Percentiles rank a stretch among this genome's conserved stretches.
These are phyloP conservation scores for Pichia deserticola DNA, from an alignment of 805 yeast species.

Conservation along the genomic window DNA sequence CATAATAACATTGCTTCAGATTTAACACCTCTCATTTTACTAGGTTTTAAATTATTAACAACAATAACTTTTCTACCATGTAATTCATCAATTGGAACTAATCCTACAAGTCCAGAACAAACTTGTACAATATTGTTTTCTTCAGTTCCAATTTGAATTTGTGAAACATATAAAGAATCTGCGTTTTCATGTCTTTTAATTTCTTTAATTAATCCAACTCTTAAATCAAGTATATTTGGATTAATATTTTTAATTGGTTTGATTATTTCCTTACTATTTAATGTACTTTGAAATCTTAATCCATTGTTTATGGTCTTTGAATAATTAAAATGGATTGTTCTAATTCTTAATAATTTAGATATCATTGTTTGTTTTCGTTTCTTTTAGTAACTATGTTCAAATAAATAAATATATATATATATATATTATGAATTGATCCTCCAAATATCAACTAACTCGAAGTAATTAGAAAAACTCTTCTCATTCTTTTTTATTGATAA, in stretches of 20 bases:
- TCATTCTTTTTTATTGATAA: too few relatives aligned
- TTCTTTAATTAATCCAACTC: slow-evolving; percentile 42
- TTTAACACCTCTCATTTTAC: slow-evolving; percentile 53
- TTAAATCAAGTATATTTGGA: slow-evolving; percentile 23
- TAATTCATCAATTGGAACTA: slow-evolving; percentile 34
- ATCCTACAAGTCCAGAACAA: slow-evolving; percentile 52
- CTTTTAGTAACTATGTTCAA: too few relatives aligned
- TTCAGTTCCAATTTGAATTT: slow-evolving; percentile 28
- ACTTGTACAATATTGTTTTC: slow-evolving; percentile 30
- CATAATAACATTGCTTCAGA: slow-evolving; percentile 66
- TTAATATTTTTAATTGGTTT: not conserved
- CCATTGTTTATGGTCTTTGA: not conserved
- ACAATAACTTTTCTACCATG: slow-evolving; percentile 40
- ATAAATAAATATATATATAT: too few relatives aligned
- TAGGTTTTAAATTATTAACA: slow-evolving; percentile 50
- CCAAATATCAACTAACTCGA: too few relatives aligned
- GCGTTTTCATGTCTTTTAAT: slow-evolving; percentile 49
- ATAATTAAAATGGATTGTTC: too few relatives aligned
- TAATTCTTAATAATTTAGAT: not conserved
- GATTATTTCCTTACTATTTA: not conserved
- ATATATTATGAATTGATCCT: too few relatives aligned
- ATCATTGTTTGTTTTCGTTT: not conserved
- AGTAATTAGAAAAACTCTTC: too few relatives aligned
- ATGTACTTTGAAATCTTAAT: slow-evolving; percentile 5
- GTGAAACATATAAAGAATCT: slow-evolving; percentile 51